Evolutionary conservation across 176 grass and related monocot genomes (phyloP).

Genomic region (Aegilops tauschii): DNA sequence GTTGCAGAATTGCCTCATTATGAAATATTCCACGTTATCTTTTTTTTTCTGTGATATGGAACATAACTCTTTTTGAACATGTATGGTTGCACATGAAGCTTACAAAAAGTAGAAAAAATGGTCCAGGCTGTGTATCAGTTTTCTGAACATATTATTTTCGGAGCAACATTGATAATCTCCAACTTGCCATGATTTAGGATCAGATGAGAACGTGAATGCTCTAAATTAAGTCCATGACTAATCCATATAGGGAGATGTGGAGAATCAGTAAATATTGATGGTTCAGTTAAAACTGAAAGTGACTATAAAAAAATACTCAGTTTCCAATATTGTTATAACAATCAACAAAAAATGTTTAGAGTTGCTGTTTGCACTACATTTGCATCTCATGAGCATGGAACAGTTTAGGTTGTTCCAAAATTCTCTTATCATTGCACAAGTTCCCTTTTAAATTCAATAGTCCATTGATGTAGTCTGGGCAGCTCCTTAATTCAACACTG

Average conservation of each 20-base stretch:
- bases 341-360: not conserved
- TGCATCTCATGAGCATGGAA: not conserved
- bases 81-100: not conserved
- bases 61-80: not conserved
- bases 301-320: not conserved
- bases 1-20: not conserved
- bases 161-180: not conserved
- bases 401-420: not conserved
- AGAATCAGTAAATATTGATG: not conserved
- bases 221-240: not conserved
- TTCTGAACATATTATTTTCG: not conserved
- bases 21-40: not conserved
- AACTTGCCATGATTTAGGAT: not conserved
- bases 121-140: not conserved
- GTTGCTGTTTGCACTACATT: not conserved
- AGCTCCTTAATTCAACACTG: not conserved
- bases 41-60: not conserved
- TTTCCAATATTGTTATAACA: not conserved
- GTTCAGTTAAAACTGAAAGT: not conserved
- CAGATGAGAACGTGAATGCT: not conserved
- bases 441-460: not conserved
- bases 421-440: not conserved
- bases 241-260: not conserved
- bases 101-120: not conserved
- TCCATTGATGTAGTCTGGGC: not conserved